These are phyloP conservation scores for Thermochaetoides thermophila DNA, from an alignment of 495 filamentous ascomycete genomes.

Conservation along the genomic window DNA sequence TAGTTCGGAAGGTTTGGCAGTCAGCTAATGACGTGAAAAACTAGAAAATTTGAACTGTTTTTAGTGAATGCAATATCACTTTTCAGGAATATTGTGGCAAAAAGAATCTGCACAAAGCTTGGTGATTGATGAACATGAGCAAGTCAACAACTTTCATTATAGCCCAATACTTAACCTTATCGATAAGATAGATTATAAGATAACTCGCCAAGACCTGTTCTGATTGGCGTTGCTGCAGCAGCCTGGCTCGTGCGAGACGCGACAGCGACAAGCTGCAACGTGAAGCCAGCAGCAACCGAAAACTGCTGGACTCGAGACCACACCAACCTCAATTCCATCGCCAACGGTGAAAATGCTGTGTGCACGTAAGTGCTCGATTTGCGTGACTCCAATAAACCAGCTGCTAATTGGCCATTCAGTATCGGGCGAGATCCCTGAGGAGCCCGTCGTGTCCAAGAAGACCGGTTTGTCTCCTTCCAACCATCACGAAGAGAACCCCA, in stretches of 20 bases:
- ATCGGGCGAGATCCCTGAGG: slow-evolving; percentile 91
- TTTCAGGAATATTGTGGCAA: too few species aligned
- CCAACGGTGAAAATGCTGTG: slow-evolving; percentile 44
- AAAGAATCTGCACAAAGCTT: too few species aligned
- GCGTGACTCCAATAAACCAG: background rate
- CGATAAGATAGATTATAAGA: background rate
- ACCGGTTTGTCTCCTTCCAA: slow-evolving; percentile 49
- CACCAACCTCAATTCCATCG: background rate
- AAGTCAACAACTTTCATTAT: too few species aligned
- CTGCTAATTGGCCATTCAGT: slow-evolving; percentile 38
- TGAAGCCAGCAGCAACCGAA: slow-evolving; percentile 9
- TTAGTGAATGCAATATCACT: too few species aligned
- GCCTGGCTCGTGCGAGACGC: slow-evolving; percentile 2
- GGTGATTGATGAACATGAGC: too few species aligned
- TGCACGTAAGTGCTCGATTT: slow-evolving; percentile 37
- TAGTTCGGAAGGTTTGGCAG: too few species aligned
- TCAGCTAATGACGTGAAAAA: too few species aligned
- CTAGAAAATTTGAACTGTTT: background rate
- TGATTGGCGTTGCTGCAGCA: too few species aligned
- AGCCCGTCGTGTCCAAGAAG: slow-evolving; percentile 87
- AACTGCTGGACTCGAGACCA: slow-evolving; percentile 11
- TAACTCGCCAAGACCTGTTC: too few species aligned
- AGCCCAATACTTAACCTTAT: too few species aligned
- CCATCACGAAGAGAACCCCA: background rate
- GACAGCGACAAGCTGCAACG: background rate